Base-by-base conservation (phyloP, 177 flowering plant genomes). In the Vitis hybrid region DNA sequence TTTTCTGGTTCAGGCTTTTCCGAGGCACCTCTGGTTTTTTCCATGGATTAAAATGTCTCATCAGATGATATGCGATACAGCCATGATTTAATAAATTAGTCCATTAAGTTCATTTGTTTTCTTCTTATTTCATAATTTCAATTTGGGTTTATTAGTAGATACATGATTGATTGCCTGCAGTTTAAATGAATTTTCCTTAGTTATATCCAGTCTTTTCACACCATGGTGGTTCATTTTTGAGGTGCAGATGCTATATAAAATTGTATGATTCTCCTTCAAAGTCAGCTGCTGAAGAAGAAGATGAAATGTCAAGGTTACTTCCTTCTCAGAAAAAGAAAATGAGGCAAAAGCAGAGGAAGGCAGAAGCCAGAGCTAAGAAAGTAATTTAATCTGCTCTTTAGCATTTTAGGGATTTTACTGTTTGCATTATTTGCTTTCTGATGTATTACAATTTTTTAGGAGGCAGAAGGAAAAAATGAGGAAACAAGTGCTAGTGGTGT, bases 321-420 rank as follows among this genome's bases (percentile, higher is more conserved):
- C 89, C 99, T 72, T 81, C 99, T 66, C 98, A 93, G 82, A 93
- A 91, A 74, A 96, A 90, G 93, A 96, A 96, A 75, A 40, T 93
- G 82, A 91, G 88, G 76, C 97, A 92, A 77, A 96, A 91, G 75
- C 99, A 91, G 82, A 84, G 89, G 58, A 96, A 94, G 79, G 98
- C 97, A 15, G 98, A 93, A 78, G 95, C 98, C 52, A 88, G 97
- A 59, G 98, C 99, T 74, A 96, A 92, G 85, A 96, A 92, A 82
- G 99, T 93, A 84, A 17, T 19, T 21, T 30, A 32, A 2, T 27
- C 70, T 69, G 48, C 69, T 61, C 18, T 62, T 1, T 32, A 14
- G 24, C 14, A 62, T 60, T 8, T 56, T 14, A 6, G 30, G 60
- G 10, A 7, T 18, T 32, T 52, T 46, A n/a, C 32, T 70, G 11